Evolutionary conservation across 768 basidiomycete species (phyloP), one percentile per base, ranked within the genome.

Genomic region (Mycena chlorophos): DNA sequence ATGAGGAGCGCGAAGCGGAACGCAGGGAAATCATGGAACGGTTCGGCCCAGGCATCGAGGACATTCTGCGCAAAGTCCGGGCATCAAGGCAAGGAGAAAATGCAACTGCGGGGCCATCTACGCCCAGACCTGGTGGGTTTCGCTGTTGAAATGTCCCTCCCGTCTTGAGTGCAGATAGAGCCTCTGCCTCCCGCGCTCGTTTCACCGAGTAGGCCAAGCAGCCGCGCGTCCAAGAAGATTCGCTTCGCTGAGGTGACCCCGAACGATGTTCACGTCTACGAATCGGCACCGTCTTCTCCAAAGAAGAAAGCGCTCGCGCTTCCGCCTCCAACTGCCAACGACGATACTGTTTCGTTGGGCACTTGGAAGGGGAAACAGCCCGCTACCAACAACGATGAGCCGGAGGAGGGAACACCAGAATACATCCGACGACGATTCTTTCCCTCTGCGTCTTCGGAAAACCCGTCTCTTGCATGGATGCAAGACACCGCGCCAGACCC

Each of bases 381-480:
- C 38, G 29, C 43, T 2, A 26, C 58, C 2, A 43, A 51, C 23
- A 47, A 61, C 20, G 51, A 54, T 14, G 73, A 78, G 34, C 76
- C 74, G 3, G 83, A 84, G 60, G 88, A 88, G 65, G 90, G 89
- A 5, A 86, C 88, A 0, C 84, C 93, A 3, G 91, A 93, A 67
- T 81, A 88, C 64, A 94, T 96, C 54, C 87, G 91, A 23, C 79
- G 78, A 23, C 86, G 85, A 34, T 96, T 86, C 73, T 97, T 97
- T 65, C 91, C 94, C 0, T 70, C 80, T 53, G 82, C 84, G 1
- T 79, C 86, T 3, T 70, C 79, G 10, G 76, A 87, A 61, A 84
- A 93, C 60, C 86, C 92, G 5, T 84, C 81, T 45, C 75, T 97
- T 8, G 86, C 83, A 28, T 98, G 95, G 95, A 88, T 96, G 69